Conservation (phyloP, 1,284 basidiomycete genomes). For the Porodaedalea pini region DNA sequence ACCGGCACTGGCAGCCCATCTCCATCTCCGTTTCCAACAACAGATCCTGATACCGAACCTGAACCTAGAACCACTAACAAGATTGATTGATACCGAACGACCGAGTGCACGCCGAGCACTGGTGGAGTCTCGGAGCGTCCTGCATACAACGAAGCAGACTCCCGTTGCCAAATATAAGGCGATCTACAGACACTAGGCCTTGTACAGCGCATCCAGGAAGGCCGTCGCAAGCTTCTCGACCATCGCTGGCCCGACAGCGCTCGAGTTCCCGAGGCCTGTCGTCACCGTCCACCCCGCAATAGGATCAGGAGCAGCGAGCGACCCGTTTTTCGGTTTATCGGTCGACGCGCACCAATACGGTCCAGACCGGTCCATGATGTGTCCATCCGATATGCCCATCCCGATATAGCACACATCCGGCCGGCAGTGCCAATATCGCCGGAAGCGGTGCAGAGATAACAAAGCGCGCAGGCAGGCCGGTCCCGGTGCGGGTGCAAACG, state of each 20-base stretch:
- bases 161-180: neutral
- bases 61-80: neutral
- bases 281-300: neutral
- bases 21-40: neutral
- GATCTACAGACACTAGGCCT: constrained; percentile 47
- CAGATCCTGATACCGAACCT: neutral
- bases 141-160: neutral
- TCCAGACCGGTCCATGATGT: neutral
- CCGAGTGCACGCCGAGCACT: neutral
- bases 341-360: constrained; percentile 1
- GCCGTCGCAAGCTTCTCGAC: constrained; percentile 79
- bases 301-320: neutral
- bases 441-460: neutral
- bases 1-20: neutral
- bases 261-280: constrained; percentile 83
- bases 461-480: neutral
- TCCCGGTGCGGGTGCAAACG: neutral
- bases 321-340: no score
- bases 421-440: neutral
- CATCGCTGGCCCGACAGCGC: constrained; percentile 84
- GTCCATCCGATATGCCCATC: neutral
- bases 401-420: no score
- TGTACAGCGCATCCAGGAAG: constrained; percentile 82
- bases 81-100: no score
- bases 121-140: neutral